Evolutionary conservation across 306 rosid genomes (phyloP), one percentile per base, ranked within the genome.

Genomic region (Morella rubra): DNA sequence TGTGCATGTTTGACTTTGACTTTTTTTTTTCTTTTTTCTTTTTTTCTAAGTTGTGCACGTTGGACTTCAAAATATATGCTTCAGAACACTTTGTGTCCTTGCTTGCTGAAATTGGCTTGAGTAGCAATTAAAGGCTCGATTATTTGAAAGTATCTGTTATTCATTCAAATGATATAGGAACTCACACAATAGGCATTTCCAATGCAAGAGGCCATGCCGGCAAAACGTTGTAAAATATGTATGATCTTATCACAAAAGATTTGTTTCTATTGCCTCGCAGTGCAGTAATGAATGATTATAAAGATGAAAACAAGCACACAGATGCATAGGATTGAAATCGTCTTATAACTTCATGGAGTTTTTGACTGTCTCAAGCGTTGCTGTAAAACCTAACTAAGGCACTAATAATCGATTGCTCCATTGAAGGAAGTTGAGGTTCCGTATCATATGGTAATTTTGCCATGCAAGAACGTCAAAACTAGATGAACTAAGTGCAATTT

Each of bases 321-420:
- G 16, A 7, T 62, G 60, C 46, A 42, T 42, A 18, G 71, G 49
- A 41, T 66, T 9, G 2, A 12, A 66, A 10, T 8, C 47, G 4
- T 66, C 70, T 65, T 65, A 42, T 66, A 14, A 42, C 27, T 66
- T 9, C 27, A 66, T 66, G 7, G 71, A 42, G 20, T 66, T 66
- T 9, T 42, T 24, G 8, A 8, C 20, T 18, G 49, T 42, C 71
- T 62, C 15, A 42, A 10, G 50, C 7, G 22, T 18, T 65, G 7
- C 18, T 16, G 22, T 65, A 18, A 24, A 58, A 19, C 71, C 46
- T 60, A 24, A 41, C 49, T 22, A 5, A 58, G 10, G 3, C 4
- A 18, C 49, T n/a, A 65, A 8, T 65, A 49, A 65, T 16, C 14
- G 18, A 18, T 42, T 65, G 49, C 9, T 16, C 42, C 49, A 4